Evolutionary conservation across 345 rosid genomes (phyloP), one percentile per base, ranked within the genome.

Genomic region (Geranium rotundifolium): DNA sequence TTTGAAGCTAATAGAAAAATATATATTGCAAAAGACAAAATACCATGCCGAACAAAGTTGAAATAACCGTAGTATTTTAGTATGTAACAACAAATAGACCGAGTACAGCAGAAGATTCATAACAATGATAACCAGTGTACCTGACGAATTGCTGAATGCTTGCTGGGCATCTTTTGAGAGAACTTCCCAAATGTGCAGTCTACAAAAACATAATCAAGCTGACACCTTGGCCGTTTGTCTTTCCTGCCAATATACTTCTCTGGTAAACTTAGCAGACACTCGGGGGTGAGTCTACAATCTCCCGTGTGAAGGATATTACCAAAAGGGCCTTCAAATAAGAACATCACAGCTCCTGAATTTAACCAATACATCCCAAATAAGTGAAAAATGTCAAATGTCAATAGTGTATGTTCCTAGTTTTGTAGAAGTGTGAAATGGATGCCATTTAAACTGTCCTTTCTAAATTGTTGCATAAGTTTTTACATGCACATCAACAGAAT

Each of bases 271-370:
- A 73, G 81, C 16, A 89, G 27, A 46, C 89, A 86, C 67, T 86
- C 95, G 0, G 70, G 70, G 27, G 86, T 85, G 71, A 91, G 86
- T 80, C 96, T 84, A 76, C 95, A 86, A 76, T 91, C 96, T 75
- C 98, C 96, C 19, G 95, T 82, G 79, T 89, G 95, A 74, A 89
- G 82, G 68, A 91, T 80, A 62, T 79, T 83, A 67, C 98, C 98
- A 56, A 89, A 91, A 66, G 64, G 68, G 19, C 98, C 96, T 78
- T 89, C 90, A 70, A 91, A 89, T 78, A 91, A 76, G 82, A 86
- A 89, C 96, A 85, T 89, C n/a, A 86, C 90, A 46, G 96, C 95
- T 74, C 98, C 97, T 86, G 87, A 70, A 68, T 73, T 80, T 77
- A 63, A 71, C 66, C 63, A 4, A 67, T 57, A 64, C 69, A 74